Conservation (phyloP, 495 filamentous ascomycete species). For the Aspergillus asperescens region DNA sequence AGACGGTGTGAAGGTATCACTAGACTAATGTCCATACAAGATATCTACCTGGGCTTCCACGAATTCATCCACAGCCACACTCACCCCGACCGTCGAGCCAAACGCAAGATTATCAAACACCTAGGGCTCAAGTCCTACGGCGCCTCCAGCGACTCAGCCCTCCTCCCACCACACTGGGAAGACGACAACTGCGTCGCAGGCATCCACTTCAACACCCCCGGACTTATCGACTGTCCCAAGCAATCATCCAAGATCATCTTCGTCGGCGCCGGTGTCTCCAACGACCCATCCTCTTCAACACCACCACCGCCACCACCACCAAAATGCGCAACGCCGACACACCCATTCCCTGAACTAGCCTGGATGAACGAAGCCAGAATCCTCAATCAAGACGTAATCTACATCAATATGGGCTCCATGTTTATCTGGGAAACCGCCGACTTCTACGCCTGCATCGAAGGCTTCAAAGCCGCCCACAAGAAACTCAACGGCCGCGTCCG, state of each 20-base stretch:
- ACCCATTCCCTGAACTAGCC: neutral
- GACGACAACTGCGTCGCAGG: neutral
- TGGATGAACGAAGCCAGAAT: neutral
- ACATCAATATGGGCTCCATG: neutral
- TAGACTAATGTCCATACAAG: too few relatives aligned
- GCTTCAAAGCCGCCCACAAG: neutral
- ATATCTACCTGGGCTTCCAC: neutral
- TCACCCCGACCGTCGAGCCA: neutral
- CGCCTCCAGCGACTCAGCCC: neutral
- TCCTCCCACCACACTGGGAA: neutral
- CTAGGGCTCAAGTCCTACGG: neutral
- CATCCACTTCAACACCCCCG: neutral
- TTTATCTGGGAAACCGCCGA: neutral
- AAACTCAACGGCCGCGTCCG: neutral
- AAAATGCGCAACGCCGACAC: neutral
- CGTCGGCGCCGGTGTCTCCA: neutral
- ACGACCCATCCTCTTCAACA: too few relatives aligned
- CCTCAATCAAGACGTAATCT: neutral
- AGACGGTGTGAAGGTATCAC: too few relatives aligned
- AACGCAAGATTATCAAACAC: neutral
- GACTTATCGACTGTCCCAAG: neutral
- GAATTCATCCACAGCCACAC: neutral
- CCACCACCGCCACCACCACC: too few relatives aligned
- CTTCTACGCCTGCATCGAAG: neutral
- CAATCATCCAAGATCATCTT: neutral